Base-by-base conservation (phyloP, 2,329 filamentous ascomycete species). In the Fusarium sp. region DNA sequence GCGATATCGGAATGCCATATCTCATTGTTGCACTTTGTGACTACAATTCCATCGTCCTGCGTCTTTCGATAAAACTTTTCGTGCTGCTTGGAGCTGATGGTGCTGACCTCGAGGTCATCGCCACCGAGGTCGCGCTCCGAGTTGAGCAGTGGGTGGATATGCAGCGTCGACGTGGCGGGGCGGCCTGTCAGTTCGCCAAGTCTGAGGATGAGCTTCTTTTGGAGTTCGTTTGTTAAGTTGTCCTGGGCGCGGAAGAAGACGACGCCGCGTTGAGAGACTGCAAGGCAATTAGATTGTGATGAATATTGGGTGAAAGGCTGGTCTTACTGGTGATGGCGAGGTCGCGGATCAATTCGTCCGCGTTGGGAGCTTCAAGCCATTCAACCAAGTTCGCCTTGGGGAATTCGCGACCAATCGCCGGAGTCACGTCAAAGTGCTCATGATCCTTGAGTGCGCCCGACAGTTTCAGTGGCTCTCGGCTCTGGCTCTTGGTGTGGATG, bases 231-330 rank as follows among this genome's bases (percentile, higher is more conserved):
- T 68, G 84, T 86, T 39, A 92, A 78, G 37, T 83, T 81, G 74
- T 91, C 83, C 68, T 93, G 91, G 31, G 87, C 85, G 18, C 90
- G 87, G 80, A 93, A 91, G 81, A 92, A 92, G 34, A 92, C 90
- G 4, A 93, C 91, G 10, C 90, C 90, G 1, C 91, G 87, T 64
- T 89, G 87, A 2, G 90, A 92, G 69, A 93, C 90, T 91, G 36
- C 28, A 43, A 10, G 11, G 5, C 23, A 13, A 28, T 54, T 28
- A 46, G 47, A 12, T 15, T 16, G 6, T 5, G 2, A 13, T 13
- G 27, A 6, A 5, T 5, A 18, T 13, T 50, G 7, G 15, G 27
- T 15, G 15, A 3, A 10, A n/a, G 7, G 15, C 18, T 56, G 6
- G 30, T 63, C 82, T 70, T 80, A 92, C 90, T 87, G 1, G 88